Evolutionary conservation across 1,284 basidiomycete species (phyloP), one percentile per base, ranked within the genome.

Genomic region (Vanrija sp.): DNA sequence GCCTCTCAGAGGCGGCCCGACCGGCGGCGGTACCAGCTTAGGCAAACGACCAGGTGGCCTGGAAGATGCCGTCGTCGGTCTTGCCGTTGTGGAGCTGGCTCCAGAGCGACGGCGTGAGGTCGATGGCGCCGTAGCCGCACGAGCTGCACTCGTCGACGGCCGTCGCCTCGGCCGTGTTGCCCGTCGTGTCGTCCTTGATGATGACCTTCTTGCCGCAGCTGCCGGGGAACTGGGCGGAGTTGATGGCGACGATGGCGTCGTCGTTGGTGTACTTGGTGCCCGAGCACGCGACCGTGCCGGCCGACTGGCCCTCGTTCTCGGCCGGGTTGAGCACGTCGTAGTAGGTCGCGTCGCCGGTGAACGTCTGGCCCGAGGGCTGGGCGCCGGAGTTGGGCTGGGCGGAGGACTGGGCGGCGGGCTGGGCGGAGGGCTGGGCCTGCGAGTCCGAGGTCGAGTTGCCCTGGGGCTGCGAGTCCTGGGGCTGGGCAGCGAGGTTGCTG

Each of bases 331-430:
- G 3, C 20, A 49, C 18, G 41, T 42, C 19, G 48, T 49, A 49
- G 48, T 20, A 49, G 31, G 48, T 36, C 14, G 48, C 48, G 41
- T 20, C 41, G 20, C 48, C 48, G 20, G 41, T 36, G 41, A 41
- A 43, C 14, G 41, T 31, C n/a, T 24, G 2, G 31, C 41, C 54
- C 85, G 86, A 76, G 56, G 47, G 27, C 22, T 22, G 20, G 20
- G 39, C 39, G 20, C 18, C 27, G 16, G 18, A 41, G 24, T 20
- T 24, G 23, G 39, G 16, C 37, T 22, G 18, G n/a, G 19, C 22
- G n/a, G n/a, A n/a, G 24, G 24, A 9, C 24, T 25, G 24, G 24
- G 24, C 24, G 9, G 24, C 24, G 24, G 9, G 24, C 24, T 25
- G 24, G 24, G 5, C 31, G 31, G 31, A 14, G 31, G n/a, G n/a